Percentiles rank a stretch among this genome's conserved stretches.
phyloP scores from a whole-genome alignment of 345 rosid species.

The Eucalyptus albens region DNA sequence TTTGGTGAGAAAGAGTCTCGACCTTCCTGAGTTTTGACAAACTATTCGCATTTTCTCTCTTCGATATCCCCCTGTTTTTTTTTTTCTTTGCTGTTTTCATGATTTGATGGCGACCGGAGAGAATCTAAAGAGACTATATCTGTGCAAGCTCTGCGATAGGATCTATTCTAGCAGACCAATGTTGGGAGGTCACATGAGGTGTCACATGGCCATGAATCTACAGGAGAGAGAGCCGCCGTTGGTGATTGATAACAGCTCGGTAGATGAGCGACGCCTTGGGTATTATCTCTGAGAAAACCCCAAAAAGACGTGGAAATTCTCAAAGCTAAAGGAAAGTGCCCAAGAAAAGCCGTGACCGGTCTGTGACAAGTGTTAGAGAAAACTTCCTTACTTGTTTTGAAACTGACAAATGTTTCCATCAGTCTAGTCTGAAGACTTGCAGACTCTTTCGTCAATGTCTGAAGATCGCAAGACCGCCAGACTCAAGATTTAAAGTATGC shows the following conservation, averaged over 20 bases:
- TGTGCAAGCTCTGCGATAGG: constrained; percentile 6
- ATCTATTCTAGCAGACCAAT: constrained; percentile 13
- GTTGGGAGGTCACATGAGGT: constrained; percentile 19
- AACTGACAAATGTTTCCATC: too few relatives aligned
- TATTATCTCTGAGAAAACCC: constrained; percentile 53
- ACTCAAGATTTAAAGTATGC: too few relatives aligned
- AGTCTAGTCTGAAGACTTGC: too few relatives aligned
- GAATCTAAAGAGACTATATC: neutral
- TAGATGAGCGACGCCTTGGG: neutral
- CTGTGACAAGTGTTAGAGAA: constrained; percentile 4
- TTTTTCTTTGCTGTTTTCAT: neutral
- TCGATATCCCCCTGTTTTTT: too few relatives aligned
- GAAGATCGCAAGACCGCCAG: too few relatives aligned
- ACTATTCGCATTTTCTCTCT: too few relatives aligned
- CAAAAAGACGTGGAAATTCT: constrained; percentile 47
- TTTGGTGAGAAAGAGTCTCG: too few relatives aligned
- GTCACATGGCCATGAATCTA: constrained; percentile 3
- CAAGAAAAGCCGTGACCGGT: neutral
- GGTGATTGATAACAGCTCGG: constrained; percentile 6
- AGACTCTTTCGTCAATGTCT: too few relatives aligned
- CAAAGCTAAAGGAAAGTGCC: neutral
- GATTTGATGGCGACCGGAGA: neutral
- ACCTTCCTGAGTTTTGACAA: too few relatives aligned
- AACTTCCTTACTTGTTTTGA: too few relatives aligned
- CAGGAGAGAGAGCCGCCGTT: neutral